Percentiles rank a stretch among this genome's conserved stretches.
Conservation (phyloP, 768 basidiomycete genomes). For the Tricholoma bakamatsutake region DNA sequence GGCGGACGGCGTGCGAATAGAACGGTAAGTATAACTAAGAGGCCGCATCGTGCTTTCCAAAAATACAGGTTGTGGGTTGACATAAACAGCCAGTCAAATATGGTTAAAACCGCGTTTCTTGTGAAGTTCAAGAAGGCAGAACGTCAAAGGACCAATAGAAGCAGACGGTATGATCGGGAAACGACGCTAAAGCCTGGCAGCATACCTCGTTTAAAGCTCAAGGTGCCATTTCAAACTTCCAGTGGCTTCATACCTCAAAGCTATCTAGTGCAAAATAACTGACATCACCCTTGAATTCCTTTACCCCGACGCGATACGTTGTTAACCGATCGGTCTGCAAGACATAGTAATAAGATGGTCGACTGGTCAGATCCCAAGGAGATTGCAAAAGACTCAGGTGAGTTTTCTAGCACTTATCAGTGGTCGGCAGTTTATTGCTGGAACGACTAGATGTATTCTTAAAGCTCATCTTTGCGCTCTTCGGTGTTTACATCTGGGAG, state of each 20-base stretch:
- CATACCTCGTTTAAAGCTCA: slow-evolving; percentile 10
- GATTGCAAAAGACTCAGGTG: slow-evolving; percentile 37
- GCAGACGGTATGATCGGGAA: slow-evolving; percentile 20
- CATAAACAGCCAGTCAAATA: background rate
- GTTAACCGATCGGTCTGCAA: no score
- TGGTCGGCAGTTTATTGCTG: background rate
- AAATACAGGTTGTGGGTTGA: background rate
- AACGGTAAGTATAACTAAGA: background rate
- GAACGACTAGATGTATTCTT: slow-evolving; percentile 43
- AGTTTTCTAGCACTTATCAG: background rate
- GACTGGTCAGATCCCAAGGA: slow-evolving; percentile 44
- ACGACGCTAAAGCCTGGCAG: slow-evolving; percentile 3
- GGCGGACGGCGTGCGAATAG: background rate
- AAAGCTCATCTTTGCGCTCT: slow-evolving; percentile 56
- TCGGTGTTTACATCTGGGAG: slow-evolving; percentile 68
- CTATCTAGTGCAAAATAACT: background rate
- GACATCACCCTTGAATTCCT: no score
- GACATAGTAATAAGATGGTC: slow-evolving; percentile 23
- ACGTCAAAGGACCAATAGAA: slow-evolving; percentile 13
- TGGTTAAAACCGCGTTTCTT: slow-evolving; percentile 3
- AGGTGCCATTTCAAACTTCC: background rate
- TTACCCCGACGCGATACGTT: background rate
- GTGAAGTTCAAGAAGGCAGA: slow-evolving; percentile 10
- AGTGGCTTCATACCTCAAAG: background rate
- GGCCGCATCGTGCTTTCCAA: background rate